A percentile compares a stretch with the other conserved stretches of the same genome.
These are phyloP conservation scores for Orobanche coerulescens DNA, from an alignment of 257 asterid species.

Conservation along the genomic window DNA sequence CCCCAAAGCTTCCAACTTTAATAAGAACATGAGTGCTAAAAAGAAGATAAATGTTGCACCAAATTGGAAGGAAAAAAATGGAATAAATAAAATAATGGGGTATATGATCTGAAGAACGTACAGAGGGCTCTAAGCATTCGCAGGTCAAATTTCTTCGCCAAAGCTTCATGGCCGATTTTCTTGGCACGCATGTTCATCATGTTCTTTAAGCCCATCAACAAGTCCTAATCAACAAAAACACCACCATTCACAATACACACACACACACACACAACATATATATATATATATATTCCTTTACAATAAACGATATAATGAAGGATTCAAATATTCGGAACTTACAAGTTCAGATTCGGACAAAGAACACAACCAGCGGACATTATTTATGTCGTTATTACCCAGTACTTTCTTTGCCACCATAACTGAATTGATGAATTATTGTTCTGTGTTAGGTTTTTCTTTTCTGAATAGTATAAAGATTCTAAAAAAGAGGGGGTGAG, in stretches of 20 bases:
- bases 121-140: constrained; percentile 49
- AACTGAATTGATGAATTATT: too few relatives aligned
- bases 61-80: neutral
- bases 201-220: constrained; percentile 45
- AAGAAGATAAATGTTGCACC: neutral
- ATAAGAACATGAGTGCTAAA: neutral
- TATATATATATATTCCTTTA: too few relatives aligned
- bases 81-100: neutral
- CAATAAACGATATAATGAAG: too few relatives aligned
- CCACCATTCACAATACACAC: neutral
- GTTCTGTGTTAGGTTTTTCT: too few relatives aligned
- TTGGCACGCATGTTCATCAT: constrained; percentile 57
- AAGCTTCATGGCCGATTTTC: constrained; percentile 39
- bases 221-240: constrained; percentile 38
- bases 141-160: constrained; percentile 52
- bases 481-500: too few relatives aligned
- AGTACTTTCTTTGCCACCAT: constrained; percentile 19
- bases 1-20: neutral
- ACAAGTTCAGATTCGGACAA: constrained; percentile 68
- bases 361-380: constrained; percentile 79
- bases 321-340: constrained; percentile 19
- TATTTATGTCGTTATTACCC: constrained; percentile 47
- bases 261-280: neutral
- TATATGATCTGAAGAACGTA: constrained; percentile 27
- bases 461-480: too few relatives aligned